phyloP scores from a whole-genome alignment of 108 stramenopile genomes.

The Stephanodiscus minutulus region DNA sequence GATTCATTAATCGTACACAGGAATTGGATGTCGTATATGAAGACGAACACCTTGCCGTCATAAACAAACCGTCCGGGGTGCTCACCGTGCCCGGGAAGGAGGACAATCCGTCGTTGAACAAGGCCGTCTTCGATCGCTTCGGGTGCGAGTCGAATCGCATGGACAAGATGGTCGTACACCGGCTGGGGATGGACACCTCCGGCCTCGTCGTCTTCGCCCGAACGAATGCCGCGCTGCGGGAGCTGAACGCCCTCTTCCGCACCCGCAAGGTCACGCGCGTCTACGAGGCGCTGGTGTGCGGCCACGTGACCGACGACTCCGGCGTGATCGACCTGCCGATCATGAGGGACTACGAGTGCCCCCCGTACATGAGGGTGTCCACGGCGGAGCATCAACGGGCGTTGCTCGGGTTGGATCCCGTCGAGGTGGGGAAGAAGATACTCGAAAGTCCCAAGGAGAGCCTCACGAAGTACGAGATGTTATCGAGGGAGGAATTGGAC shows the following conservation, averaged over 20 bases:
- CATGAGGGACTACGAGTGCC: slow-evolving; percentile 81
- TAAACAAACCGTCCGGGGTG: slow-evolving; percentile 85
- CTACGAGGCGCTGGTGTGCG: slow-evolving; percentile 83
- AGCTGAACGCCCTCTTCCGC: slow-evolving; percentile 72
- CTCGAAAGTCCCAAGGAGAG: slow-evolving; percentile 77
- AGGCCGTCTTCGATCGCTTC: slow-evolving; percentile 67
- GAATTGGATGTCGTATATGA: slow-evolving; percentile 77
- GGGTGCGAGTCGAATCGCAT: slow-evolving; percentile 60
- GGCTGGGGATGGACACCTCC: slow-evolving; percentile 86
- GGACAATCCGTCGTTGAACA: slow-evolving; percentile 62
- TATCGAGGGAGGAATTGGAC: slow-evolving; percentile 60
- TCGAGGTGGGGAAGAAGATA: slow-evolving; percentile 69
- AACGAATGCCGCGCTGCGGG: slow-evolving; percentile 64
- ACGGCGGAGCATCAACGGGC: slow-evolving; percentile 77
- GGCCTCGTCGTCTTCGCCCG: slow-evolving; percentile 80
- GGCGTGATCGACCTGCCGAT: slow-evolving; percentile 75
- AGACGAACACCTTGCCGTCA: slow-evolving; percentile 81
- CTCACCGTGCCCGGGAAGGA: slow-evolving; percentile 74
- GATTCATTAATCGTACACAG: too few relatives aligned
- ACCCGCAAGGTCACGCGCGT: slow-evolving; percentile 68
- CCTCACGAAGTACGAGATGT: slow-evolving; percentile 72
- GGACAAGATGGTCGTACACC: slow-evolving; percentile 87
- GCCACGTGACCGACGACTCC: slow-evolving; percentile 66
- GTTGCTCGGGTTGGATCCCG: slow-evolving; percentile 59
- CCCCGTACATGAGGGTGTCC: slow-evolving; percentile 81